phyloP scores from a whole-genome alignment of 257 asterid genomes.

The Solanum tarijense region DNA sequence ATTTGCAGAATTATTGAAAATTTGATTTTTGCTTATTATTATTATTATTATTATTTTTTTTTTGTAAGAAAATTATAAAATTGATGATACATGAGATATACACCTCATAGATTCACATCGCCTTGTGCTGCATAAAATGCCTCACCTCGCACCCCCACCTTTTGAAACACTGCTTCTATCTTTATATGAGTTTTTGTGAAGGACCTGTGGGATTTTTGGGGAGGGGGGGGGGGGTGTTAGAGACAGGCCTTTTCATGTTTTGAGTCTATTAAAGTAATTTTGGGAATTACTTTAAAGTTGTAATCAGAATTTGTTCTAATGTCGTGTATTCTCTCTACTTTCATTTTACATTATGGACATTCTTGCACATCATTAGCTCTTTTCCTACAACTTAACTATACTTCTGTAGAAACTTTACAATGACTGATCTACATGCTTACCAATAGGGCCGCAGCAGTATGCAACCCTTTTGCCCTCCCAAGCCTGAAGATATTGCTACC shows the following conservation, averaged over 20 bases:
- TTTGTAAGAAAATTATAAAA: no score
- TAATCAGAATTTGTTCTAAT: not conserved
- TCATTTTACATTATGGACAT: not conserved
- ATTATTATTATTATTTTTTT: no score
- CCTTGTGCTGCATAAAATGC: not conserved
- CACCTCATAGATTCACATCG: not conserved
- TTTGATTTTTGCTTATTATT: not conserved
- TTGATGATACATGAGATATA: not conserved
- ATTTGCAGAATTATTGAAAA: not conserved
- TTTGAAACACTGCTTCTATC: no score
- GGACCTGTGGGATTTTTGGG: not conserved
- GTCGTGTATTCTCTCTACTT: not conserved
- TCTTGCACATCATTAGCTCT: not conserved
- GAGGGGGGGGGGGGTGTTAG: not conserved
- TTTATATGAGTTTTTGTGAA: not conserved
- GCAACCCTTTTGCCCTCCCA: constrained; percentile 79
- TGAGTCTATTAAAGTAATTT: not conserved
- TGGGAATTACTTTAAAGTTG: not conserved
- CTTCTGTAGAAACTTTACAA: not conserved
- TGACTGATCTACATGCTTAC: not conserved
- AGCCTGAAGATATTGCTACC: constrained; percentile 76
- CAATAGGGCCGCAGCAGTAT: constrained; percentile 53
- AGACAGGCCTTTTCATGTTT: not conserved
- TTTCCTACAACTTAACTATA: not conserved
- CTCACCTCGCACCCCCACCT: not conserved